phyloP scores from a whole-genome alignment of 352 stramenopile species.

The Globisporangium splendens region DNA sequence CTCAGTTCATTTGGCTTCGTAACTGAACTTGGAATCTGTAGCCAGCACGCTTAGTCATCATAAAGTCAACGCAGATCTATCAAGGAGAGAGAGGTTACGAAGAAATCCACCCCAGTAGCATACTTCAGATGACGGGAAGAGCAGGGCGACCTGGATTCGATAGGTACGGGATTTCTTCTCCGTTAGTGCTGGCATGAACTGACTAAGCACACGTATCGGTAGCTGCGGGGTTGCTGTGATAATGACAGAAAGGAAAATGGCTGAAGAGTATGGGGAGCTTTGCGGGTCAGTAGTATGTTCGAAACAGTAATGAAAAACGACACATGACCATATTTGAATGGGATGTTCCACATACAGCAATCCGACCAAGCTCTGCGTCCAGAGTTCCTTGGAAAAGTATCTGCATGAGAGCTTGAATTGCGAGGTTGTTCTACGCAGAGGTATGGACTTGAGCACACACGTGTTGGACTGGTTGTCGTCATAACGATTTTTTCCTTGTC shows the following conservation, averaged over 20 bases:
- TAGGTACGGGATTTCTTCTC: slow-evolving; percentile 15
- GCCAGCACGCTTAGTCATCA: slow-evolving; percentile 36
- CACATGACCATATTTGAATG: not conserved
- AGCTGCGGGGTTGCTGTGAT: slow-evolving; percentile 25
- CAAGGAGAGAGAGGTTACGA: slow-evolving; percentile 21
- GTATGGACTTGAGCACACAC: slow-evolving; percentile 9
- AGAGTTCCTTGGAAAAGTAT: slow-evolving; percentile 7
- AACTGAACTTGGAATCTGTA: slow-evolving; percentile 3
- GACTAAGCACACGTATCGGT: not conserved
- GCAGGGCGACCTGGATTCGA: slow-evolving; percentile 30
- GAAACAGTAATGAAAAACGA: not conserved
- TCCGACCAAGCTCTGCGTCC: slow-evolving; percentile 7
- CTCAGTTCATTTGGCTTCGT: not conserved
- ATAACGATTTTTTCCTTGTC: not conserved
- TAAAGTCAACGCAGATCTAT: slow-evolving; percentile 39
- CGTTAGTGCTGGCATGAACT: not conserved
- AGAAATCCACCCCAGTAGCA: slow-evolving; percentile 20
- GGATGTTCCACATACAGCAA: not conserved
- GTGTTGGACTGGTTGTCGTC: not conserved
- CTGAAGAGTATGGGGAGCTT: slow-evolving; percentile 17
- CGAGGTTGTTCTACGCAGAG: slow-evolving; percentile 19
- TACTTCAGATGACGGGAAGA: slow-evolving; percentile 44
- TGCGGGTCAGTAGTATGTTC: slow-evolving; percentile 13
- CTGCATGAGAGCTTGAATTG: slow-evolving; percentile 13
- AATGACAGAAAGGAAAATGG: slow-evolving; percentile 24